These are phyloP conservation scores for Detonula confervacea DNA, from an alignment of 352 stramenopile genomes.

Conservation along the genomic window DNA sequence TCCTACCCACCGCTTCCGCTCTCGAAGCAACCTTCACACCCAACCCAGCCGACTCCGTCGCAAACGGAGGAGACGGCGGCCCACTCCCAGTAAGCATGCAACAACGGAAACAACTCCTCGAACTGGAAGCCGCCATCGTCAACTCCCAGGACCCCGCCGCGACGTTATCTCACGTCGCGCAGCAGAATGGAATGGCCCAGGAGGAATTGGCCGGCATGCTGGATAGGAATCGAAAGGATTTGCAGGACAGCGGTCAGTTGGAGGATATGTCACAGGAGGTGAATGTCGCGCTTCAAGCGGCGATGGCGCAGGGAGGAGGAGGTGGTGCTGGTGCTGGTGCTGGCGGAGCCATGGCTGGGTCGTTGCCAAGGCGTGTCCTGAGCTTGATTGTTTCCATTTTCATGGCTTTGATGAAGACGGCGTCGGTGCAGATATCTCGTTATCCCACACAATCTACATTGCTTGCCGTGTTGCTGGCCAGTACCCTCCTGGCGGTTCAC, in stretches of 20 bases:
- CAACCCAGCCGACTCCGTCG: conserved; percentile 57
- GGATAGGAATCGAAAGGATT: conserved; percentile 69
- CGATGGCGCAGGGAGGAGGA: conserved; percentile 25
- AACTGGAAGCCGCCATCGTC: conserved; percentile 72
- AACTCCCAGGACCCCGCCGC: conserved; percentile 66
- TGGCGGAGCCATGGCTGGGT: conserved; percentile 19
- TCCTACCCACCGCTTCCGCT: conserved; percentile 3
- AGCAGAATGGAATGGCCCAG: conserved; percentile 66
- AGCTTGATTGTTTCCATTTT: conserved; percentile 48
- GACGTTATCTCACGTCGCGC: conserved; percentile 67
- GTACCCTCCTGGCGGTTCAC: conserved; percentile 49
- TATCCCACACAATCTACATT: conserved; percentile 63
- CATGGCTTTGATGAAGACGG: conserved; percentile 43
- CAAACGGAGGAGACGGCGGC: conserved; percentile 44
- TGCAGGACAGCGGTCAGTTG: conserved; percentile 48
- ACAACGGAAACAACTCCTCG: conserved; percentile 72
- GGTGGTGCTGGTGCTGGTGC: conserved; percentile 13
- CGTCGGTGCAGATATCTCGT: conserved; percentile 42
- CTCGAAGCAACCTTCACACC: conserved; percentile 70
- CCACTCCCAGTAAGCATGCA: conserved; percentile 56
- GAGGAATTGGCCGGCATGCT: conserved; percentile 72
- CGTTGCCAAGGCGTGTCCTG: conserved; percentile 39
- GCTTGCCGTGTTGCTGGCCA: conserved; percentile 17
- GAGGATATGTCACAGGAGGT: conserved; percentile 38
- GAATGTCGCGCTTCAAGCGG: conserved; percentile 6